Conservation (phyloP, 768 basidiomycete genomes). For the Heimioporus sp. region DNA sequence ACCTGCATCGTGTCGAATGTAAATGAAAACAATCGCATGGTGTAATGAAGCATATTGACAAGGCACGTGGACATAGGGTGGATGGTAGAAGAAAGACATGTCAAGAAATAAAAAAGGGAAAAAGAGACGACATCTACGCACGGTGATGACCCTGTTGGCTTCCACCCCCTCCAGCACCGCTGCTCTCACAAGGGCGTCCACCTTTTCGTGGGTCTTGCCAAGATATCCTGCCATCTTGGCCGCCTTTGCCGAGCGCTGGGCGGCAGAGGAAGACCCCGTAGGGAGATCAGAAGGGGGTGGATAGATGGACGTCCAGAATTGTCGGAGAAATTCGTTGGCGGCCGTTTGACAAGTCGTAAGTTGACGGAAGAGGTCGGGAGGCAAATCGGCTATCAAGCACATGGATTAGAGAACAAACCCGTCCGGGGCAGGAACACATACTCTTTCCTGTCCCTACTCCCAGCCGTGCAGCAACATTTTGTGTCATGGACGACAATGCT, state of each 20-base stretch:
- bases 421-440: too few species aligned
- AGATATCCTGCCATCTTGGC: slow-evolving; percentile 88
- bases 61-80: background rate
- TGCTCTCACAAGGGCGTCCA: slow-evolving; percentile 67
- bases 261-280: slow-evolving; percentile 50
- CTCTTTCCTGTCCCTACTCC: slow-evolving; percentile 67
- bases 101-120: too few species aligned
- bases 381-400: slow-evolving; percentile 67
- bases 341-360: slow-evolving; percentile 91
- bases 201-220: slow-evolving; percentile 75
- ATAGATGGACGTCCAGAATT: slow-evolving; percentile 90
- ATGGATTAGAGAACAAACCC: background rate
- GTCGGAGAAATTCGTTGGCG: slow-evolving; percentile 93
- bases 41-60: too few species aligned
- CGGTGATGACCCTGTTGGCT: slow-evolving; percentile 57
- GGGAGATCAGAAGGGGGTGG: slow-evolving; percentile 64
- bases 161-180: slow-evolving; percentile 65
- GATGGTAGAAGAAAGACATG: background rate
- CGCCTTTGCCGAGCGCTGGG: slow-evolving; percentile 74
- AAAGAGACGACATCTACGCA: too few species aligned
- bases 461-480: slow-evolving; percentile 70
- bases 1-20: too few species aligned
- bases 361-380: slow-evolving; percentile 72
- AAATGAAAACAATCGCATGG: too few species aligned
- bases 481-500: slow-evolving; percentile 72